Conservation (phyloP, 176 grass and related monocot species). For the Typha latifolia region DNA sequence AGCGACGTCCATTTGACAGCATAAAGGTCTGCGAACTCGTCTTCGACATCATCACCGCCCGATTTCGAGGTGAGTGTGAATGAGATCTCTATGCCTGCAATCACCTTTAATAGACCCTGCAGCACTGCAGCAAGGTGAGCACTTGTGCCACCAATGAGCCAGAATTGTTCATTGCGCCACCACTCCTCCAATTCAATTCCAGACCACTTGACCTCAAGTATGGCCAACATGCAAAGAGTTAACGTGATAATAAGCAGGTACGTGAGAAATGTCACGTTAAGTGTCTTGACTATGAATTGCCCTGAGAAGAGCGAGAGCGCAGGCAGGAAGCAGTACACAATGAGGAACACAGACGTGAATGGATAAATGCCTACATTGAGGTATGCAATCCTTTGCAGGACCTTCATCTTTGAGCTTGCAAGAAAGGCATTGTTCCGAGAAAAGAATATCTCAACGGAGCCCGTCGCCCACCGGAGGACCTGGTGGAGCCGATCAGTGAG, state of each 20-base stretch:
- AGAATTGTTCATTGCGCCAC: conserved; percentile 93
- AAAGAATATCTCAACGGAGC: conserved; percentile 96
- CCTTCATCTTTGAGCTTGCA: conserved; percentile 56
- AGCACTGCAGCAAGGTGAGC: conserved; percentile 74
- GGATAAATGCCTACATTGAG: conserved; percentile 90
- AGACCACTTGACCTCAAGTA: conserved; percentile 87
- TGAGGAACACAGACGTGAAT: conserved; percentile 90
- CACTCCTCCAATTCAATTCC: conserved; percentile 80
- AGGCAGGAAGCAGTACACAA: conserved; percentile 86
- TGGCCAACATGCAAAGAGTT: conserved; percentile 53
- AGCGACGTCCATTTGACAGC: conserved; percentile 67
- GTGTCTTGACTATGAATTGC: conserved; percentile 83
- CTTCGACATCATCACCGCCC: conserved; percentile 69
- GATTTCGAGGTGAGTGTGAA: conserved; percentile 78
- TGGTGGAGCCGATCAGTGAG: conserved; percentile 58
- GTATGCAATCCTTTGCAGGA: conserved; percentile 84
- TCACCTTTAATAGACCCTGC: conserved; percentile 73
- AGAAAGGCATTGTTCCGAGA: conserved; percentile 74
- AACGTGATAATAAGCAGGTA: conserved; percentile 62
- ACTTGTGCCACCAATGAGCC: conserved; percentile 82
- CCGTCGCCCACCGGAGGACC: conserved; percentile 77
- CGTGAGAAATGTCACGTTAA: conserved; percentile 79
- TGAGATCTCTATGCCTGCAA: conserved; percentile 70
- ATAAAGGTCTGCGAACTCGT: conserved; percentile 82
- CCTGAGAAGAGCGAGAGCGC: conserved; percentile 74